Conservation (phyloP, 495 filamentous ascomycete species). For the Podospora tetraspora region DNA sequence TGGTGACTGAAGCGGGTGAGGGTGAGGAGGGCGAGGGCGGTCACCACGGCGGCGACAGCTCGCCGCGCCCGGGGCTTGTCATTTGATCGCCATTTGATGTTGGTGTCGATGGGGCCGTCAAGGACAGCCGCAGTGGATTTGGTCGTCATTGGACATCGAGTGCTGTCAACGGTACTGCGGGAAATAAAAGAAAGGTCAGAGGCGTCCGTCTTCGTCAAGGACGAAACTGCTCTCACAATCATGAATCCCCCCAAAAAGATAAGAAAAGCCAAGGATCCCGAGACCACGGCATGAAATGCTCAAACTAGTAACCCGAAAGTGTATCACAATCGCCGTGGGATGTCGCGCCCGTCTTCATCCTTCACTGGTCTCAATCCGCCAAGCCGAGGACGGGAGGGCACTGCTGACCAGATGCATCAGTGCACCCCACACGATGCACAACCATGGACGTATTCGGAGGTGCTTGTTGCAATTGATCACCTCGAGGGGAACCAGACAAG, state of each 20-base stretch:
- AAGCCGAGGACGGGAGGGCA: neutral
- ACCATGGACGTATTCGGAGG: neutral
- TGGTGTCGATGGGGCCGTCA: neutral
- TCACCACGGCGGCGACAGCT: neutral
- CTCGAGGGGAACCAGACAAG: neutral
- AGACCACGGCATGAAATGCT: neutral
- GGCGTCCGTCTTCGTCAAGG: neutral
- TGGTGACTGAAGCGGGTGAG: neutral
- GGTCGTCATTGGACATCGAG: neutral
- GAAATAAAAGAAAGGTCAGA: neutral
- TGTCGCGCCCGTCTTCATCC: neutral
- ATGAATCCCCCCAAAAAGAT: neutral
- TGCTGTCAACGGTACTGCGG: neutral
- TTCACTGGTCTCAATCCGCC: neutral
- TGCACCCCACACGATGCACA: neutral
- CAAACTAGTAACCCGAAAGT: neutral
- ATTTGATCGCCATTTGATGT: neutral
- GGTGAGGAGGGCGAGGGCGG: neutral
- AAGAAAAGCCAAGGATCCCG: neutral
- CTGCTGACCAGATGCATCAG: neutral
- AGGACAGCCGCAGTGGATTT: neutral
- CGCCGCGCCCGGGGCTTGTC: neutral
- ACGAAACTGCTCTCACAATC: neutral
- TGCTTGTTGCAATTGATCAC: neutral
- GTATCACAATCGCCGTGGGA: neutral